These are phyloP conservation scores for Colletotrichum tropicicola DNA, from an alignment of 2,329 filamentous ascomycete species.

Conservation along the genomic window DNA sequence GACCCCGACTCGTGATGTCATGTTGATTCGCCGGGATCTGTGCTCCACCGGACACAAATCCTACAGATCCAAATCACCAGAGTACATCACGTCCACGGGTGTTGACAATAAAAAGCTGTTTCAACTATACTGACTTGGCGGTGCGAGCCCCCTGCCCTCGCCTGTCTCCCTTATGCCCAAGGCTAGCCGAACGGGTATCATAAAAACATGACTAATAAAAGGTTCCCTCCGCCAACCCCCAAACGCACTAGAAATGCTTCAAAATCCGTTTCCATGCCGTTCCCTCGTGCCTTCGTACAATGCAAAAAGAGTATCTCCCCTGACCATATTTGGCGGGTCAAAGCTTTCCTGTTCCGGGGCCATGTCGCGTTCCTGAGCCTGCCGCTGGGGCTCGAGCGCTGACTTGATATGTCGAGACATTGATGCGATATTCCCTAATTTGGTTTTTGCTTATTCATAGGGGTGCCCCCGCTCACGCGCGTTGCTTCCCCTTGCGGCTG, in stretches of 20 bases:
- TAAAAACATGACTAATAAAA: constrained; percentile 3
- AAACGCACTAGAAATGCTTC: constrained; percentile 24
- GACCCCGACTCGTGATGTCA: too few species aligned
- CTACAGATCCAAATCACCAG: too few species aligned
- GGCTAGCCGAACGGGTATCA: constrained; percentile 30
- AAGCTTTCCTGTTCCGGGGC: too few species aligned
- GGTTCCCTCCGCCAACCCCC: neutral
- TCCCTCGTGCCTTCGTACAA: neutral
- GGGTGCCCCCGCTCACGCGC: constrained; percentile 10
- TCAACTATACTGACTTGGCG: neutral
- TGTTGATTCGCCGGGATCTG: too few species aligned
- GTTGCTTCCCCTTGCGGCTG: constrained; percentile 60
- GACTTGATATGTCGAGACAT: neutral
- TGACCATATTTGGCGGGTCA: too few species aligned
- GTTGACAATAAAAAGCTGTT: too few species aligned
- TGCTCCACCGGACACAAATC: too few species aligned
- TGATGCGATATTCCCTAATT: neutral
- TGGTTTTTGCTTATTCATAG: neutral
- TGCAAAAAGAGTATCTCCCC: neutral
- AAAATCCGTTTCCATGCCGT: neutral
- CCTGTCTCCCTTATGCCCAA: neutral
- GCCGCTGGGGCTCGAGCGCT: too few species aligned
- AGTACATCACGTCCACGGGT: too few species aligned
- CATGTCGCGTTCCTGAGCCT: too few species aligned
- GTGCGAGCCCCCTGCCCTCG: neutral